Evolutionary conservation across 1,284 basidiomycete species (phyloP), one percentile per base, ranked within the genome.

Genomic region (Malassezia brasiliensis): DNA sequence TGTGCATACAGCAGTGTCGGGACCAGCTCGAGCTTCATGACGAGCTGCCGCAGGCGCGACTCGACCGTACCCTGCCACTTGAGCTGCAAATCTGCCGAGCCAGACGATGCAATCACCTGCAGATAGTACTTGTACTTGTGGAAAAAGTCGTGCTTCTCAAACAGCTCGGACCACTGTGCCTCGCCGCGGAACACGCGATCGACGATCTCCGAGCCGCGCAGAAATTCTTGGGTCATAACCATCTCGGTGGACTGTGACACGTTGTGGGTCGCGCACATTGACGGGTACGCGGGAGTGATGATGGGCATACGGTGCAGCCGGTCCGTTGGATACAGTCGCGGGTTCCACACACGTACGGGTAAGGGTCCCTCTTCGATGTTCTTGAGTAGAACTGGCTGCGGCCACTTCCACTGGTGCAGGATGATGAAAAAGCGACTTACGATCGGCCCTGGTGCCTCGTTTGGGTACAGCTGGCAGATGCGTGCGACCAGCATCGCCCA

Each of bases 241-340:
- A 86, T 86, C 78, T 96, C 89, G 2, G 93, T 98, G 12, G 90
- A 96, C 38, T 84, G 83, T 39, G 89, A 90, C 56, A 98, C 90
- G 70, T 98, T 98, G 78, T 99, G 94, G 14, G 94, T 98, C 32
- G 93, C 85, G 76, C 93, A 98, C 93, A 99, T 99, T n/a, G 91
- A 87, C 37, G 94, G 94, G 77, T 96, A 99, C 20, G 94, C 91
- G 5, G 94, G 94, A 1, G 94, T 98, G 69, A 99, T 98, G 74
- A 99, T 96, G n/a, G 94, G 94, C 94, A 98, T 98, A 59, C 90
- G 83, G 77, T 99, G 94, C 34, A 86, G 82, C 59, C 88, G 82
- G 77, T 98, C 94, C 60, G 84, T 82, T 1, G 90, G 88, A 76
- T 96, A 96, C 50, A 96, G 78, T 78, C 87, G 90, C 1, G 94